These are phyloP conservation scores for Camellia japonica DNA, from an alignment of 148 eudicot species.

Conservation along the genomic window DNA sequence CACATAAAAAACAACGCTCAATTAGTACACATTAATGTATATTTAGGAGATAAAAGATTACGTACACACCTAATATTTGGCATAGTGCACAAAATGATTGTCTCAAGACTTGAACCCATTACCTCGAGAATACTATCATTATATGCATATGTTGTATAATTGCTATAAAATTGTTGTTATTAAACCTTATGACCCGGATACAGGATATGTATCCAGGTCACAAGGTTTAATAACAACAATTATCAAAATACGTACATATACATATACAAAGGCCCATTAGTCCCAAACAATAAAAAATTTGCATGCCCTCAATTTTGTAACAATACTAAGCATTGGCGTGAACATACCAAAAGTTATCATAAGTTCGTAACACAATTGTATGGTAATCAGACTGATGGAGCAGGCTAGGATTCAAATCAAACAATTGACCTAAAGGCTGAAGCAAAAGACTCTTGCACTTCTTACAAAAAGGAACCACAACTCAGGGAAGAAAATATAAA, in stretches of 20 bases:
- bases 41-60: too few species aligned
- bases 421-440: background rate
- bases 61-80: too few species aligned
- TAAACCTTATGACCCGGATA: background rate
- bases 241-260: background rate
- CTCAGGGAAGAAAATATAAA: background rate
- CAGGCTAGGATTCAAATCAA: background rate
- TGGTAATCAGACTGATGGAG: background rate
- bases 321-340: background rate
- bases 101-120: too few species aligned
- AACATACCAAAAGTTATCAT: background rate
- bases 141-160: background rate
- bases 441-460: background rate
- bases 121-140: too few species aligned
- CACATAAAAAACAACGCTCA: too few species aligned
- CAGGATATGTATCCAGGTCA: too few species aligned
- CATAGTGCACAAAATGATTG: too few species aligned
- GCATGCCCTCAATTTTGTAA: background rate
- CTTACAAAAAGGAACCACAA: background rate
- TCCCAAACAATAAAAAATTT: background rate
- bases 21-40: too few species aligned
- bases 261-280: too few species aligned
- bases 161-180: background rate
- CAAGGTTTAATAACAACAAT: background rate
- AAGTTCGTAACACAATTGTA: background rate